A percentile compares a stretch with the other conserved stretches of the same genome.
These are phyloP conservation scores for Penicillium psychrofluorescens DNA, from an alignment of 495 filamentous ascomycete species.

Conservation along the genomic window DNA sequence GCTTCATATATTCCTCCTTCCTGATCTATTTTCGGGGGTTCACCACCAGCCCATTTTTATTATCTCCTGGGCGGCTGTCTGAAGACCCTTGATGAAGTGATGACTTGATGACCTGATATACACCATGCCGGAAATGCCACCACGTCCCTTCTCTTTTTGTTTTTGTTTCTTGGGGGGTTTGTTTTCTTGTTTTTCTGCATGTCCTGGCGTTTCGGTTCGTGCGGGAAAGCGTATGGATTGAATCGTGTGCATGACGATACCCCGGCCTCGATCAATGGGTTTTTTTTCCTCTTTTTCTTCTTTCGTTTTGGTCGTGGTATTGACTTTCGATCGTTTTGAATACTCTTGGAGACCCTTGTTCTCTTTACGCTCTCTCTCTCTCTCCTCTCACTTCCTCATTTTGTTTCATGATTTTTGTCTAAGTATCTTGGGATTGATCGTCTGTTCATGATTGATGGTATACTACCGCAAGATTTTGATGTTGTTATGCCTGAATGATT, in stretches of 20 bases:
- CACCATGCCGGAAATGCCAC: too few species aligned
- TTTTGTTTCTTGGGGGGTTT: too few species aligned
- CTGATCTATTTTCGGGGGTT: neutral
- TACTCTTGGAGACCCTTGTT: neutral
- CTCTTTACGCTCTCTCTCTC: slow-evolving; percentile 2
- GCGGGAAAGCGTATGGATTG: slow-evolving; percentile 19
- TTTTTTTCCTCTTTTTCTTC: slow-evolving; percentile 11
- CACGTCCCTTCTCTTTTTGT: too few species aligned
- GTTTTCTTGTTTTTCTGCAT: slow-evolving; percentile 10
- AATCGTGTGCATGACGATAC: slow-evolving; percentile 34
- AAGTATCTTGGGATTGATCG: too few species aligned
- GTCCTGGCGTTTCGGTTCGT: slow-evolving; percentile 24
- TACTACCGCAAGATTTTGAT: too few species aligned
- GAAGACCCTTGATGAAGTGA: slow-evolving; percentile 31
- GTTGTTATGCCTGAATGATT: too few species aligned
- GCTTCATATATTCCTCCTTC: neutral
- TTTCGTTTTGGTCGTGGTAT: slow-evolving; percentile 17
- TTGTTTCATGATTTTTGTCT: neutral
- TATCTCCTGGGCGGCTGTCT: neutral
- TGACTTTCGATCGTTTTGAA: slow-evolving; percentile 11
- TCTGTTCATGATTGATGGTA: too few species aligned
- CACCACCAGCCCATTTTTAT: neutral
- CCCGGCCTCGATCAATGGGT: slow-evolving; percentile 33
- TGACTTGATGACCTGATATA: slow-evolving; percentile 38
- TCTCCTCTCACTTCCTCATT: slow-evolving; percentile 1